Percentiles rank a stretch among this genome's conserved stretches.
These are phyloP conservation scores for Candida cerambycidarum DNA, from an alignment of 805 yeast genomes.

Conservation along the genomic window DNA sequence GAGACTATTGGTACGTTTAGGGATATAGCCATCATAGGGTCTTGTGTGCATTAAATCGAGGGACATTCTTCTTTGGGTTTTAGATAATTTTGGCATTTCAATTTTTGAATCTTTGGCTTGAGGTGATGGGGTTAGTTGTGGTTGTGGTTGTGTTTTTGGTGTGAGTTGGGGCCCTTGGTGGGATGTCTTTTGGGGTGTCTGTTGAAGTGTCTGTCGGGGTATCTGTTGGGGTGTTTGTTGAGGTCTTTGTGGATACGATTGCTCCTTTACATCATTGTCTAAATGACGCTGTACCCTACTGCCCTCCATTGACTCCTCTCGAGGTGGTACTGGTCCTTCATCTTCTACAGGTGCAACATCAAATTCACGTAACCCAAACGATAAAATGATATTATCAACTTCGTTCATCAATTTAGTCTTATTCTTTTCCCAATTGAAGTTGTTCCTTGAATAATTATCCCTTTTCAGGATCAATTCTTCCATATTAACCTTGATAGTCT, in stretches of 20 bases:
- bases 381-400: conserved; percentile 16
- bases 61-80: conserved; percentile 25
- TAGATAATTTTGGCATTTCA: conserved; percentile 21
- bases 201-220: no score
- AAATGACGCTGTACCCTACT: no score
- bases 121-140: not conserved
- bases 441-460: conserved; percentile 10
- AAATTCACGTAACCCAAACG: conserved; percentile 12
- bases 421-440: conserved; percentile 16
- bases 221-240: no score
- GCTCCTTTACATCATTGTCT: no score
- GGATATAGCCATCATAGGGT: conserved; percentile 9
- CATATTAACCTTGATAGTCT: conserved; percentile 9
- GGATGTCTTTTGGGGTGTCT: no score
- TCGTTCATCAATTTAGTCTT: conserved; percentile 16
- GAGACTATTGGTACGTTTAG: conserved; percentile 17
- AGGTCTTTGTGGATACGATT: no score
- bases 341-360: not conserved
- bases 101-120: no score
- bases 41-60: conserved; percentile 26
- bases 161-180: not conserved
- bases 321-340: not conserved
- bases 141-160: not conserved
- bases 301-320: no score
- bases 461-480: conserved; percentile 5